Base-by-base conservation (phyloP, 352 stramenopile genomes). In the Peronospora tabacina region DNA sequence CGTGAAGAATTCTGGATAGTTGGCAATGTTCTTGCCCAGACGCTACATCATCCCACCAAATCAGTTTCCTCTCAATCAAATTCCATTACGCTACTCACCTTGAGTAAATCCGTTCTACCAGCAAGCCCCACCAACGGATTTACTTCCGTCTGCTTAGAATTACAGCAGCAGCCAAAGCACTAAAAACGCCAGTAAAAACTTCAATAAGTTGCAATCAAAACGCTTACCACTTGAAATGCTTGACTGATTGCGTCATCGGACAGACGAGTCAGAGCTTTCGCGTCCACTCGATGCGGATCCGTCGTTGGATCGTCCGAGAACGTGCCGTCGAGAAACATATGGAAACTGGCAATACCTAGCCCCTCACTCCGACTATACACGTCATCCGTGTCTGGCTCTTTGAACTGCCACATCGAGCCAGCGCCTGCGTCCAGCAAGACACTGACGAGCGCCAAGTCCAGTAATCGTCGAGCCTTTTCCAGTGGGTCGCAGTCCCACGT, bases 81-180 rank as follows among this genome's bases (percentile, higher is more conserved):
- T 5, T 32, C 28, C 26, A 12, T 12, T 32, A 12, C 28, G 12
- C 11, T 29, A 39, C 42, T 5, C 37, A 82, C 72, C 72, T 90
- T 81, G 6, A 94, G 60, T 5, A 94, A 55, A 59, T 82, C 75
- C 26, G 75, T 84, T 28, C 77, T 63, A 0, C 82, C 82, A 34
- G 66, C 73, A 47, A 75, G 87, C 0, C 82, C 82, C 4, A 94
- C 77, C 32, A 94, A 55, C n/a, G 80, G 80, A 55, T 94, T 94
- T 2, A 35, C 15, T 1, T 72, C 50, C n/a, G 64, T 63, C 52
- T 83, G 22, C 12, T 26, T 17, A 33, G 6, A 49, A 11, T 32
- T 3, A 61, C 6, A 53, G 34, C 20, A 33, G 3, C 7, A 33
- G 33, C 3, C 36, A 5, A 30, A 43, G 20, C n/a, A 22, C 7